Conservation (phyloP, 306 rosid genomes). For the Arachis hypogaea region DNA sequence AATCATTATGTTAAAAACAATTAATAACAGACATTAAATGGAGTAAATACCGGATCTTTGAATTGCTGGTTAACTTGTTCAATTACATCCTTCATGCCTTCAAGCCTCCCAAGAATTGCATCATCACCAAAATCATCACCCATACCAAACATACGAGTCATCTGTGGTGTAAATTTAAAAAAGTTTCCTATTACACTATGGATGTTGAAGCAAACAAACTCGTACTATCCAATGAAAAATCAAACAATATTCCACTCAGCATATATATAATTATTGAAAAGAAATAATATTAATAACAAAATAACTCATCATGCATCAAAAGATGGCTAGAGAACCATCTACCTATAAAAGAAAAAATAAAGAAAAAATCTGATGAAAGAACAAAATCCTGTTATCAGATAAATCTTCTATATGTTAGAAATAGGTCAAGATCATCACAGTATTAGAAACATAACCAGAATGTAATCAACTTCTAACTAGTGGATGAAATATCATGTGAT, state of each 20-base stretch:
- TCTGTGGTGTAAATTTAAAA: slow-evolving; percentile 49
- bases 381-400: slow-evolving; percentile 11
- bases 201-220: slow-evolving; percentile 6
- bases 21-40: slow-evolving; percentile 24
- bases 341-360: not conserved
- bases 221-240: slow-evolving; percentile 22
- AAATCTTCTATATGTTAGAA: not conserved
- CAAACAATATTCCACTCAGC: slow-evolving; percentile 9
- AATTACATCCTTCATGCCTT: slow-evolving; percentile 94
- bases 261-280: not conserved
- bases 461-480: slow-evolving; percentile 23
- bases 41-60: slow-evolving; percentile 83
- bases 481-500: slow-evolving; percentile 17
- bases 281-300: not conserved
- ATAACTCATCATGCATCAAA: slow-evolving; percentile 20
- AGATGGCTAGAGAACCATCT: slow-evolving; percentile 2
- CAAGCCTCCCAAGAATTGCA: slow-evolving; percentile 88
- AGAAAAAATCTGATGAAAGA: not conserved
- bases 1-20: slow-evolving; percentile 11
- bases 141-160: slow-evolving; percentile 91
- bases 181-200: slow-evolving; percentile 8
- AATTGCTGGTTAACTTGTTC: slow-evolving; percentile 96
- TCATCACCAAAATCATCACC: slow-evolving; percentile 97
- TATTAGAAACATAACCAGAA: slow-evolving; percentile 10
- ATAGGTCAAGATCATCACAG: not conserved